Evolutionary conservation across 2,329 filamentous ascomycete genomes (phyloP).

Genomic region (Fusarium chuoi): DNA sequence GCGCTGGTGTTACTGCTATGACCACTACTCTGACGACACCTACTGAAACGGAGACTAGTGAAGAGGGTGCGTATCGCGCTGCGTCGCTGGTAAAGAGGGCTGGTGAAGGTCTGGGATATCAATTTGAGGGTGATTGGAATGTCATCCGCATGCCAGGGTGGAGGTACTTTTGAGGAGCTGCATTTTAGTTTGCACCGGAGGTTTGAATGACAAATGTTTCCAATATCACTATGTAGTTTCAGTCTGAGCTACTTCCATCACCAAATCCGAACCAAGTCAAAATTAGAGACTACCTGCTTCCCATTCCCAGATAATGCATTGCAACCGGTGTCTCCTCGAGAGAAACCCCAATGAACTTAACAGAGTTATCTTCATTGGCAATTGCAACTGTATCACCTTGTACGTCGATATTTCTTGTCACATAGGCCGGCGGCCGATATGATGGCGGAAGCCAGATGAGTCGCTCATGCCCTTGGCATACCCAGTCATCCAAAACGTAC

Average conservation of each 20-base stretch:
- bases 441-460: background rate
- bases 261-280: background rate
- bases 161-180: background rate
- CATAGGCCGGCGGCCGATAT: rapidly evolving
- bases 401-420: background rate
- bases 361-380: rapidly evolving
- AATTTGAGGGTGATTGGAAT: background rate
- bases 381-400: background rate
- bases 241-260: too few relatives aligned
- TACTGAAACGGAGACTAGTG: background rate
- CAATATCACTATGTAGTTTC: too few relatives aligned
- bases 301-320: rapidly evolving
- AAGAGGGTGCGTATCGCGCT: background rate
- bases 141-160: rapidly evolving
- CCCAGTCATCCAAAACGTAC: background rate
- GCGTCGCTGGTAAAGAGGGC: background rate
- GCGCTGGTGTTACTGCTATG: background rate
- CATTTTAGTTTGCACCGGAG: background rate
- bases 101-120: background rate
- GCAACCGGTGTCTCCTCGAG: rapidly evolving
- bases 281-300: background rate
- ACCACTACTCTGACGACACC: background rate
- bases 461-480: background rate
- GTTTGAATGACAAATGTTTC: too few relatives aligned
- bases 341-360: background rate